Conservation (phyloP, 805 yeast genomes). For the Lipomyces lipofer region DNA sequence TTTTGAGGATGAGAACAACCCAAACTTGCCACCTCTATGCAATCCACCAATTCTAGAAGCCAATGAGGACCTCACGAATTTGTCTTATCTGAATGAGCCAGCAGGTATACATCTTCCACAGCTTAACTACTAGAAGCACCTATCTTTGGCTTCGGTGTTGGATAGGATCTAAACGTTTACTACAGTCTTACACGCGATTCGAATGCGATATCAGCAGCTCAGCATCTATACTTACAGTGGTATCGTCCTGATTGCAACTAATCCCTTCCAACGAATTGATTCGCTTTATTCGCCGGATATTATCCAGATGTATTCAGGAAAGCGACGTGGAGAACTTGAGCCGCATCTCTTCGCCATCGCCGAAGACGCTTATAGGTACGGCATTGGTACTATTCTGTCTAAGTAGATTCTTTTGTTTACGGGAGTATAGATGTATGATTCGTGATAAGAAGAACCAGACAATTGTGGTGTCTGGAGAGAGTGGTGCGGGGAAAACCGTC, state of each 20-base stretch:
- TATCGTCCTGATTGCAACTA: slow-evolving; percentile 92
- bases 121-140: not conserved
- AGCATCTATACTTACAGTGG: slow-evolving; percentile 95
- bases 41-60: slow-evolving; percentile 92
- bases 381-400: not conserved
- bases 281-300: slow-evolving; percentile 88
- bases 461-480: slow-evolving; percentile 94
- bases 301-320: slow-evolving; percentile 92
- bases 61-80: slow-evolving; percentile 88
- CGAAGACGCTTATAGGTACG: slow-evolving; percentile 75
- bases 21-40: slow-evolving; percentile 74
- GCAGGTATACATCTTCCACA: slow-evolving; percentile 45
- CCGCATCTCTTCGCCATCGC: slow-evolving; percentile 98
- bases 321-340: slow-evolving; percentile 89
- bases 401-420: not conserved
- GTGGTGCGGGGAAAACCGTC: slow-evolving; percentile 98
- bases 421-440: slow-evolving; percentile 72
- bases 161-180: too few species aligned
- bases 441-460: slow-evolving; percentile 85
- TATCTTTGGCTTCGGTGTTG: too few species aligned
- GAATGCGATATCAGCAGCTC: slow-evolving; percentile 81
- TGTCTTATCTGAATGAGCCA: slow-evolving; percentile 93
- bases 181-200: slow-evolving; percentile 82
- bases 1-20: slow-evolving; percentile 41
- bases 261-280: slow-evolving; percentile 92